These are phyloP conservation scores for Tolypocladium album DNA, from an alignment of 2,329 filamentous ascomycete genomes.

Conservation along the genomic window DNA sequence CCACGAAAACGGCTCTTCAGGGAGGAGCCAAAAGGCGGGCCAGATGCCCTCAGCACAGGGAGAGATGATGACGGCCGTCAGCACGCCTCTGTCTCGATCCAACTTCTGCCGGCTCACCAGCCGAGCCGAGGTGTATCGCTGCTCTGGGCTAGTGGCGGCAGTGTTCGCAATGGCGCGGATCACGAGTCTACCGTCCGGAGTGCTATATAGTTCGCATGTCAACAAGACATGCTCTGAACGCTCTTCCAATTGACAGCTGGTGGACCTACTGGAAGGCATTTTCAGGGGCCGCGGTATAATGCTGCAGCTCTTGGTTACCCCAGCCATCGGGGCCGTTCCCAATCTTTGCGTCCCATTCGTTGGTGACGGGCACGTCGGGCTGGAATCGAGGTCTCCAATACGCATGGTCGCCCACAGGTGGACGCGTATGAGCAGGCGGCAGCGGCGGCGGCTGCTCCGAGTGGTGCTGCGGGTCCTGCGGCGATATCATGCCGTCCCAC, in stretches of 20 bases:
- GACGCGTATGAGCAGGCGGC: not conserved
- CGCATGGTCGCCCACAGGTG: constrained; percentile 8
- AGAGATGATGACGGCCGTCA: constrained; percentile 38
- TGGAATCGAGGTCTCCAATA: constrained; percentile 45
- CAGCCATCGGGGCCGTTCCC: constrained; percentile 47
- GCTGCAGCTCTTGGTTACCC: constrained; percentile 51
- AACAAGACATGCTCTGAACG: not conserved
- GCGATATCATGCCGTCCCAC: constrained; percentile 20
- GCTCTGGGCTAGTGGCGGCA: constrained; percentile 19
- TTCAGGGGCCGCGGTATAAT: constrained; percentile 36
- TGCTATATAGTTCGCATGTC: constrained; percentile 14
- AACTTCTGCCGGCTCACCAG: constrained; percentile 42
- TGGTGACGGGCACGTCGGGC: constrained; percentile 31
- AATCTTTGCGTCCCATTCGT: constrained; percentile 43
- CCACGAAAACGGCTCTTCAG: constrained; percentile 46
- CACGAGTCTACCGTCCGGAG: constrained; percentile 37
- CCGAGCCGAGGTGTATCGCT: constrained; percentile 43
- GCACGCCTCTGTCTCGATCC: constrained; percentile 36
- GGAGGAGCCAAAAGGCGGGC: constrained; percentile 53
- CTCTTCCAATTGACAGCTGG: too few species aligned
- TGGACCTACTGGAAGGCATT: constrained; percentile 40
- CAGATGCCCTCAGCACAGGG: constrained; percentile 47
- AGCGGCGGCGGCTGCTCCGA: constrained; percentile 3
- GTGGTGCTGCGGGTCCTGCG: constrained; percentile 4
- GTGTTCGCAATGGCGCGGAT: constrained; percentile 36